Percentiles rank a stretch among this genome's conserved stretches.
Evolutionary conservation across 2,329 filamentous ascomycete genomes (phyloP).

Genomic region (Aspergillus fischeri): DNA sequence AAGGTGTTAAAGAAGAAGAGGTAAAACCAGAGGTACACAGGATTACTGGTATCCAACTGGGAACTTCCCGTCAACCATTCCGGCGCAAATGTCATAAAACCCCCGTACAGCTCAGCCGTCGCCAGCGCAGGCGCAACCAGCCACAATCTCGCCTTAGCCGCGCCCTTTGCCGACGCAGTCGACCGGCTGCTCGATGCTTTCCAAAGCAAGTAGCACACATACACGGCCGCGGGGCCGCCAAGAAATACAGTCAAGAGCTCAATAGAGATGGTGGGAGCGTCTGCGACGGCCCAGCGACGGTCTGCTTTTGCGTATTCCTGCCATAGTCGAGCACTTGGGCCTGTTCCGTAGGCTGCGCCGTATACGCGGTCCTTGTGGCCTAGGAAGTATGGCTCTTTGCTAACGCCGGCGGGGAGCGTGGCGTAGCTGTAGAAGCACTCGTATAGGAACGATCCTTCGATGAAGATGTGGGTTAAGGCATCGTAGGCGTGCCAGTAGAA

Average conservation of each 20-base stretch:
- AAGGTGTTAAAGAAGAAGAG: slow-evolving; percentile 61
- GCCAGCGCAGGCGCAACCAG: slow-evolving; percentile 57
- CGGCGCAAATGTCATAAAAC: slow-evolving; percentile 62
- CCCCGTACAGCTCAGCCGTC: slow-evolving; percentile 61
- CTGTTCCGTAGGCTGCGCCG: slow-evolving; percentile 54
- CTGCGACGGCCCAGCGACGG: slow-evolving; percentile 55
- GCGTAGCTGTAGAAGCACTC: slow-evolving; percentile 79
- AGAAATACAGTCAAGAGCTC: slow-evolving; percentile 60
- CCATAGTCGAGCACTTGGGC: slow-evolving; percentile 55
- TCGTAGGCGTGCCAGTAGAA: slow-evolving; percentile 97
- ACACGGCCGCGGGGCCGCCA: slow-evolving; percentile 55
- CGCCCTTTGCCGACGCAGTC: slow-evolving; percentile 17
- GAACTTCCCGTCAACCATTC: slow-evolving; percentile 59
- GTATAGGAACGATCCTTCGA: slow-evolving; percentile 89
- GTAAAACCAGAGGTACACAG: slow-evolving; percentile 62
- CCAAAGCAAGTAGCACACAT: slow-evolving; percentile 52
- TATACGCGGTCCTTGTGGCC: slow-evolving; percentile 53
- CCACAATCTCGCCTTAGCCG: slow-evolving; percentile 42
- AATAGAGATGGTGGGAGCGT: slow-evolving; percentile 56
- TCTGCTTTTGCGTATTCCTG: slow-evolving; percentile 65
- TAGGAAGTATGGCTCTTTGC: slow-evolving; percentile 47
- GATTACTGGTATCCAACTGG: slow-evolving; percentile 56
- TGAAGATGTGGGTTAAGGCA: slow-evolving; percentile 82
- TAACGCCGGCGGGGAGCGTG: slow-evolving; percentile 37
- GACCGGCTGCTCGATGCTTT: slow-evolving; percentile 22